phyloP scores from a whole-genome alignment of 192 early-diverging fungal genomes.

The Bifiguratus adelaidae region DNA sequence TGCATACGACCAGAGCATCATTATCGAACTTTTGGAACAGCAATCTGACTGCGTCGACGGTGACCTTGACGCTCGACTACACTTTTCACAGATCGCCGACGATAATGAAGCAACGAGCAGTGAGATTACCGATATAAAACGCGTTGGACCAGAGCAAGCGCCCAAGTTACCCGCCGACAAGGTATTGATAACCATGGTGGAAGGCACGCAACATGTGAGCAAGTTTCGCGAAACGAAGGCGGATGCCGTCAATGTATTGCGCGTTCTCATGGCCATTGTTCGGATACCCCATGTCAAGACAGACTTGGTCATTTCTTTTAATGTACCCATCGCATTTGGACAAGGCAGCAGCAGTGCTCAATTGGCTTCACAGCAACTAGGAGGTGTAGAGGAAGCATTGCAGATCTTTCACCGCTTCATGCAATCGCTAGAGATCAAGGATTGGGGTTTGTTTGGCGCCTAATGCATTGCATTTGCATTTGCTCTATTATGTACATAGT shows the following conservation, averaged over 20 bases:
- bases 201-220: constrained; percentile 55
- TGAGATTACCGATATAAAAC: constrained; percentile 25
- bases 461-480: too few relatives aligned
- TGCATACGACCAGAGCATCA: constrained; percentile 65
- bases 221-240: constrained; percentile 67
- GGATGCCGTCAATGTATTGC: constrained; percentile 45
- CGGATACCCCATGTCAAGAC: constrained; percentile 55
- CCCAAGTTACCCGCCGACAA: constrained; percentile 37
- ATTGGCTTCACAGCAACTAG: constrained; percentile 10
- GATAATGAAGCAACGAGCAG: constrained; percentile 57
- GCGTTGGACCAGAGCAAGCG: constrained; percentile 20
- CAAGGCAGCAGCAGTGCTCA: constrained; percentile 30
- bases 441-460: constrained; percentile 53
- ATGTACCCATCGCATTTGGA: constrained; percentile 53
- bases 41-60: constrained; percentile 28
- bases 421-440: constrained; percentile 24
- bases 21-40: constrained; percentile 78
- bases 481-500: too few relatives aligned
- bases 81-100: constrained; percentile 69
- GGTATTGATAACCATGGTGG: constrained; percentile 35
- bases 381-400: constrained; percentile 19
- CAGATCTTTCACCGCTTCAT: constrained; percentile 32
- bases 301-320: constrained; percentile 70
- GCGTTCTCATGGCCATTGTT: constrained; percentile 60
- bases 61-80: too few relatives aligned